A percentile compares a stretch with the other conserved stretches of the same genome.
These are phyloP conservation scores for Saccharomycopsis babjevae DNA, from an alignment of 805 yeast genomes.

Conservation along the genomic window DNA sequence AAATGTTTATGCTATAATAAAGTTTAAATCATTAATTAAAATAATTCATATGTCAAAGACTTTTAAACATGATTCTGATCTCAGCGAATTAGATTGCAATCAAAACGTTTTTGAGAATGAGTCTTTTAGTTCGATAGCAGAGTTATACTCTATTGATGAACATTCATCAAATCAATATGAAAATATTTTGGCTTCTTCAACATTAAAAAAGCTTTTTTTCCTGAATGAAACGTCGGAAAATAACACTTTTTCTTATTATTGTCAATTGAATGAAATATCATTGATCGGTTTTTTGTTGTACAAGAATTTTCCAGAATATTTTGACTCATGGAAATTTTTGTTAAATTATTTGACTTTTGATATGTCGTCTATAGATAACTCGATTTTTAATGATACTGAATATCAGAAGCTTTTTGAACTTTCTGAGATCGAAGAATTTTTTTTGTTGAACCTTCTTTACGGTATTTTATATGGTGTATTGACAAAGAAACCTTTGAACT, in stretches of 20 bases:
- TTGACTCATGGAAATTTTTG: slow-evolving; percentile 15
- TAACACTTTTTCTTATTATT: neutral
- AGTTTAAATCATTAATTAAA: slow-evolving; percentile 23
- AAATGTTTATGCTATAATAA: slow-evolving; percentile 25
- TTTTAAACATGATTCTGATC: slow-evolving; percentile 17
- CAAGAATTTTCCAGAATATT: slow-evolving; percentile 10
- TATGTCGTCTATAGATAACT: slow-evolving; percentile 6
- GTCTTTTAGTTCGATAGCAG: neutral
- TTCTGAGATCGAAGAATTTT: slow-evolving; percentile 20
- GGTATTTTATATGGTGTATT: slow-evolving; percentile 26
- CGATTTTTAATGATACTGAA: slow-evolving; percentile 19
- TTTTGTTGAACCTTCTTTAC: slow-evolving; percentile 28
- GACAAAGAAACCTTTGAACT: slow-evolving; percentile 19
- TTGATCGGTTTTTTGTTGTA: slow-evolving; percentile 13
- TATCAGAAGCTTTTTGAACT: slow-evolving; percentile 27
- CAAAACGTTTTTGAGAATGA: neutral
- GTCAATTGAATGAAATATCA: slow-evolving; percentile 12
- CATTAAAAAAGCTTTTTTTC: slow-evolving; percentile 1
- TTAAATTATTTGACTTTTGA: slow-evolving; percentile 10
- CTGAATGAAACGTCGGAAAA: neutral
- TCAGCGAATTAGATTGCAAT: slow-evolving; percentile 10
- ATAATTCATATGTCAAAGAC: slow-evolving; percentile 23
- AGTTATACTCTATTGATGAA: neutral
- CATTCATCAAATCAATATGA: neutral
- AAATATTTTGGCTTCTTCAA: neutral